These are phyloP conservation scores for Backusella westeae DNA, from an alignment of 192 early-diverging fungal genomes.

Conservation along the genomic window DNA sequence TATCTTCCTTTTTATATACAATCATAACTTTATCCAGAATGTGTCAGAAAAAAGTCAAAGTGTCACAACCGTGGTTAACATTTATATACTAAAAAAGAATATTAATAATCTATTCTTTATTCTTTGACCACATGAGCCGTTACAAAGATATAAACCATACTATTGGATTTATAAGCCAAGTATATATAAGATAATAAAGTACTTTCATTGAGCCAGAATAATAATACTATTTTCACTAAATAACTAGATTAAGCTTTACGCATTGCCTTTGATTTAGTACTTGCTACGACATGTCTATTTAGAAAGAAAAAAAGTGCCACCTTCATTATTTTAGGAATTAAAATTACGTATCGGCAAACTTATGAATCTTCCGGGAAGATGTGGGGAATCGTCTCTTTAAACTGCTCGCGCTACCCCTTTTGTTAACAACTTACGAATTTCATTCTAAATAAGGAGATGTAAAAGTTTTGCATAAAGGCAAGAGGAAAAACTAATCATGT, in stretches of 20 bases:
- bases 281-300: background rate
- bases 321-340: too few relatives aligned
- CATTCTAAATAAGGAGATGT: background rate
- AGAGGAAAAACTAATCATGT: too few relatives aligned
- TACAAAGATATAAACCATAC: background rate
- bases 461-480: background rate
- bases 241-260: too few relatives aligned
- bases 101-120: background rate
- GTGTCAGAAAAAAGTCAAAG: background rate
- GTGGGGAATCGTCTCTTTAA: background rate
- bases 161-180: background rate
- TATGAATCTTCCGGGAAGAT: background rate
- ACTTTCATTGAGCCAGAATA: too few relatives aligned
- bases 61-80: too few relatives aligned
- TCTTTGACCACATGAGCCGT: background rate
- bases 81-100: too few relatives aligned
- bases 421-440: background rate
- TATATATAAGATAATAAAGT: too few relatives aligned
- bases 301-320: background rate
- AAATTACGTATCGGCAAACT: background rate
- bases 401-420: background rate
- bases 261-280: background rate
- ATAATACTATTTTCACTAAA: too few relatives aligned
- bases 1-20: background rate
- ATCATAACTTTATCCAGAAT: background rate